A percentile compares a stretch with the other conserved stretches of the same genome.
Evolutionary conservation across 192 early-diverging fungal genomes (phyloP).

Genomic region (Backusella westeae): DNA sequence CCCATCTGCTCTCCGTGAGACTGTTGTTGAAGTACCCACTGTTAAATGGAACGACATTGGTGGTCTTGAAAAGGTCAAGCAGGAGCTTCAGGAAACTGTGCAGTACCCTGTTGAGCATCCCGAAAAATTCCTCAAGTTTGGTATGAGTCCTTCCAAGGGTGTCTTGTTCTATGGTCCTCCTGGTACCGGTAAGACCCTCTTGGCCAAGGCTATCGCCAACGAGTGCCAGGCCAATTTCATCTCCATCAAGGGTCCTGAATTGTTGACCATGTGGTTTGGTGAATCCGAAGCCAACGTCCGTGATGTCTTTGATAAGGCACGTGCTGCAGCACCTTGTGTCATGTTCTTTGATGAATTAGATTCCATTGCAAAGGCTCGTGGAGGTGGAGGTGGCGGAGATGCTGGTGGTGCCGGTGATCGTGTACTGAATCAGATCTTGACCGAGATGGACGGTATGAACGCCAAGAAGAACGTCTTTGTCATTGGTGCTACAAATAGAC

Average conservation of each 20-base stretch:
- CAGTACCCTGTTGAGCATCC: conserved; percentile 99
- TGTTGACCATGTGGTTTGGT: conserved; percentile 99
- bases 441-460: conserved; percentile 99
- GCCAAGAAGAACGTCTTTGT: conserved; percentile 98
- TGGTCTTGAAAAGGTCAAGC: conserved; percentile 97
- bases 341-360: conserved; percentile 99
- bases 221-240: conserved; percentile 99
- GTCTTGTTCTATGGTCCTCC: conserved; percentile 99
- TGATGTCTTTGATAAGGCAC: conserved; percentile 98
- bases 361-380: conserved; percentile 96
- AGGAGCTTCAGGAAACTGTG: conserved; percentile 97
- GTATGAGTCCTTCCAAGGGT: conserved; percentile 95
- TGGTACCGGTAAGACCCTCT: conserved; percentile 96
- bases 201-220: conserved; percentile 99
- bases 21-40: conserved; percentile 95
- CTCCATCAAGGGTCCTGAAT: conserved; percentile 94
- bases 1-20: conserved; percentile 98
- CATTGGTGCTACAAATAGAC: conserved; percentile 98
- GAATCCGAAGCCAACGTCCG: conserved; percentile 99
- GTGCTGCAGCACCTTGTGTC: conserved; percentile 96
- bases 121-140: conserved; percentile 99
- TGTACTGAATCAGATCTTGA: conserved; percentile 98
- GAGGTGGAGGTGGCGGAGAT: conserved; percentile 74
- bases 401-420: conserved; percentile 94
- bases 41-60: conserved; percentile 96